phyloP scores from a whole-genome alignment of 164 flowering plant species.

The Aristolochia californica region DNA sequence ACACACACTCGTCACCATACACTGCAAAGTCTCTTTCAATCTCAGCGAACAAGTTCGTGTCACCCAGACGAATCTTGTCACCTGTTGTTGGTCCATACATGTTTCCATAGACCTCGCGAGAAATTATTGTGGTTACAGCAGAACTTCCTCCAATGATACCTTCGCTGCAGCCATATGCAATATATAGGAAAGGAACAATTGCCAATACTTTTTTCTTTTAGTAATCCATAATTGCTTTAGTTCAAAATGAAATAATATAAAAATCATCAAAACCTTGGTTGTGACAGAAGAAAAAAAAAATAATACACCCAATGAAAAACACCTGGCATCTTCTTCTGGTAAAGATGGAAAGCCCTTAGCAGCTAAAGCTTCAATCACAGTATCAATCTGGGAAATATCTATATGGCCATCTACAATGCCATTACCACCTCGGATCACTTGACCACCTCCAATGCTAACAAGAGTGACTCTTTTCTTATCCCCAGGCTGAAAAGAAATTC shows the following conservation, averaged over 20 bases:
- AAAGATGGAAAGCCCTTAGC: constrained; percentile 30
- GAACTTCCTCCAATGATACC: constrained; percentile 45
- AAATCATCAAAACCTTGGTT: background rate
- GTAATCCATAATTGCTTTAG: no score
- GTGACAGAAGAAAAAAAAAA: background rate
- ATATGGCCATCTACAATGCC: constrained; percentile 62
- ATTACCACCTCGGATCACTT: constrained; percentile 83
- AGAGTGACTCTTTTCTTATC: constrained; percentile 61
- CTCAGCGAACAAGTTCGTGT: constrained; percentile 76
- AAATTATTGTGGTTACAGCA: constrained; percentile 29
- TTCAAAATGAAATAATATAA: background rate
- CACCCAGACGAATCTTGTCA: constrained; percentile 93
- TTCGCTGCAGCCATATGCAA: constrained; percentile 45
- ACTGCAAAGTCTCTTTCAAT: constrained; percentile 73
- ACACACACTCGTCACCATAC: constrained; percentile 94
- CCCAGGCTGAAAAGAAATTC: constrained; percentile 60
- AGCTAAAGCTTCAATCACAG: constrained; percentile 36
- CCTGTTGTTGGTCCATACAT: constrained; percentile 93
- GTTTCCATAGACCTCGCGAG: constrained; percentile 71
- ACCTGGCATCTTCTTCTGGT: constrained; percentile 59
- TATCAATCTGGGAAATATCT: constrained; percentile 23
- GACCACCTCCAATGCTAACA: constrained; percentile 64
- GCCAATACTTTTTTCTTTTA: background rate
- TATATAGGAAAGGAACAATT: background rate
- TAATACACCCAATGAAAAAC: background rate